Conservation (phyloP, 2,329 filamentous ascomycete species). For the Cercospora sesami region DNA sequence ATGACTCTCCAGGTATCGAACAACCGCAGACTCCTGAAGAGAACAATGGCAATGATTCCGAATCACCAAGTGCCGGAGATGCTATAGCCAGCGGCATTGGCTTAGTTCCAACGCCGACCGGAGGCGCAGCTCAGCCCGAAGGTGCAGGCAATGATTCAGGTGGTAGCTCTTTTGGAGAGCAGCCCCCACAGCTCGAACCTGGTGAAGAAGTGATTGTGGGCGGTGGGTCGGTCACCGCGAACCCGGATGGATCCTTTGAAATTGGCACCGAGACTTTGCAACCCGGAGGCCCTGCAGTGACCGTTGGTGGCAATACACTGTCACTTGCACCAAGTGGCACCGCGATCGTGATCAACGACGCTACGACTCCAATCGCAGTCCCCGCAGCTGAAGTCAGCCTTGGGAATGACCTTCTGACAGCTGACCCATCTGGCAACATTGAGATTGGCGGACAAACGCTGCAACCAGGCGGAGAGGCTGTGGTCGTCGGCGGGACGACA, state of each 20-base stretch:
- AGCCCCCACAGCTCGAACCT: not conserved
- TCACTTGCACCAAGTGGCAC: not conserved
- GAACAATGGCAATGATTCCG: not conserved
- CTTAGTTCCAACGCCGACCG: not conserved
- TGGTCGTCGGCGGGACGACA: not conserved
- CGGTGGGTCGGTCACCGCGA: not conserved
- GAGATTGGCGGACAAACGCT: not conserved
- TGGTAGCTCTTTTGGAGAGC: not conserved
- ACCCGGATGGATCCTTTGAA: slow-evolving; percentile 4
- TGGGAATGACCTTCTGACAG: not conserved
- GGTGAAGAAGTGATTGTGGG: slow-evolving; percentile 3
- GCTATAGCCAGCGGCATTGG: slow-evolving; percentile 10
- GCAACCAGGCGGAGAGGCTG: not conserved
- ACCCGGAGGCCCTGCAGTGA: not conserved
- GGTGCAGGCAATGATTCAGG: not conserved
- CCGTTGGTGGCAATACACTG: not conserved
- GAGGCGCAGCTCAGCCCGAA: not conserved
- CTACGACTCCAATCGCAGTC: not conserved
- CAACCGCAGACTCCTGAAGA: not conserved
- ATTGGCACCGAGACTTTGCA: not conserved
- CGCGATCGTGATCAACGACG: not conserved
- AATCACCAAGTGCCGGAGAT: not conserved
- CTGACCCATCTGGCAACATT: not conserved
- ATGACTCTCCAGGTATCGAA: not conserved
- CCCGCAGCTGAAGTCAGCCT: not conserved